Evolutionary conservation across 2,329 filamentous ascomycete genomes (phyloP).

Genomic region (Huntiella savannae): DNA sequence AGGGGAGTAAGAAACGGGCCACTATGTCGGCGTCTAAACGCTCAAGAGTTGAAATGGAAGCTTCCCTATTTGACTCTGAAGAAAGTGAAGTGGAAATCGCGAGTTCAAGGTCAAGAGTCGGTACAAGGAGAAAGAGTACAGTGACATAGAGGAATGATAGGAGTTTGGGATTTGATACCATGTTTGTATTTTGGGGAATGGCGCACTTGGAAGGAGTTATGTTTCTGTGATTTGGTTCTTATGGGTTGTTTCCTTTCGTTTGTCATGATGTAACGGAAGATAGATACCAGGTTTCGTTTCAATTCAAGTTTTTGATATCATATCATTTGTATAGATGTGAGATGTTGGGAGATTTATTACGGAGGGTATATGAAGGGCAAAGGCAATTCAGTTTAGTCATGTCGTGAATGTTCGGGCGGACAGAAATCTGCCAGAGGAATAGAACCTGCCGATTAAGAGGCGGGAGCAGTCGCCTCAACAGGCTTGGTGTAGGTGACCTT

Average conservation of each 20-base stretch:
- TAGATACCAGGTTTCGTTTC: slow-evolving; percentile 4
- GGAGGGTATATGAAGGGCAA: too few relatives aligned
- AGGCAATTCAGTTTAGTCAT: not conserved
- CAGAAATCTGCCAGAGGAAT: not conserved
- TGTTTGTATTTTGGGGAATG: not conserved
- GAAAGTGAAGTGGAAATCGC: too few relatives aligned
- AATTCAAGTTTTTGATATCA: slow-evolving; percentile 5
- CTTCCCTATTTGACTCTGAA: slow-evolving; percentile 4
- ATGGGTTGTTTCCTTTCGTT: slow-evolving; percentile 1
- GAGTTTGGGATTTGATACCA: not conserved
- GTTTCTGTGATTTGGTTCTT: slow-evolving; percentile 2
- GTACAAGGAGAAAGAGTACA: slow-evolving; percentile 10
- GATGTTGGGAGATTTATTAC: too few relatives aligned
- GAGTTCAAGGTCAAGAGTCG: slow-evolving; percentile 4
- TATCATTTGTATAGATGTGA: not conserved
- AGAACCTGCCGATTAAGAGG: slow-evolving; percentile 22
- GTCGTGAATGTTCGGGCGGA: slow-evolving; percentile 2
- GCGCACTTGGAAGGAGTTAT: not conserved
- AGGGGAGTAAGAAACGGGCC: slow-evolving; percentile 4
- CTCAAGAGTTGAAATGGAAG: slow-evolving; percentile 10
- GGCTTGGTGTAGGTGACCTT: slow-evolving; percentile 76
- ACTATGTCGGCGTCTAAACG: slow-evolving; percentile 9
- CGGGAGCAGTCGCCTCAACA: slow-evolving; percentile 34
- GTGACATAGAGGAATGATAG: slow-evolving; percentile 6
- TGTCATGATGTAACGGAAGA: slow-evolving; percentile 8